Percentiles rank a stretch among this genome's conserved stretches.
These are phyloP conservation scores for Filobasidium wieringae DNA, from an alignment of 768 basidiomycete genomes.

Conservation along the genomic window DNA sequence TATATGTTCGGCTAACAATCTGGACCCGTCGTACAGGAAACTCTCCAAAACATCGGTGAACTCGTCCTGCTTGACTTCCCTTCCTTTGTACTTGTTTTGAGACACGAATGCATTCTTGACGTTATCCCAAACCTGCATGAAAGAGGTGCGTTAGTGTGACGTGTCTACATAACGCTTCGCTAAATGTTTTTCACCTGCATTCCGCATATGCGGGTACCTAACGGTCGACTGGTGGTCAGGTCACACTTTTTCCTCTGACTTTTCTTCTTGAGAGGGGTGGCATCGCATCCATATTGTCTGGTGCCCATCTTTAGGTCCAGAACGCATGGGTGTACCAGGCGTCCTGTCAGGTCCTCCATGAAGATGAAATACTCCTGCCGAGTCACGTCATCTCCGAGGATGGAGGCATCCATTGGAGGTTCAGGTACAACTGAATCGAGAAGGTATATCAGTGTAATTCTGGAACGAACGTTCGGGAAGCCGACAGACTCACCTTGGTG, in stretches of 20 bases:
- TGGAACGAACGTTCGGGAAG: no score
- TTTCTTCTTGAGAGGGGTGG: slow-evolving; percentile 81
- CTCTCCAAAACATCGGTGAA: slow-evolving; percentile 70
- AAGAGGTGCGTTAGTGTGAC: not conserved
- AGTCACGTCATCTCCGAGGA: slow-evolving; percentile 42
- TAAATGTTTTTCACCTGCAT: slow-evolving; percentile 69
- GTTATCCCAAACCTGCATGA: slow-evolving; percentile 77
- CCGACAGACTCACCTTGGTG: slow-evolving; percentile 2
- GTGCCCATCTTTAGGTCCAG: slow-evolving; percentile 99
- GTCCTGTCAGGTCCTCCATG: slow-evolving; percentile 96
- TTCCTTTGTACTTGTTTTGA: slow-evolving; percentile 93
- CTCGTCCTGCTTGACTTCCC: slow-evolving; percentile 73
- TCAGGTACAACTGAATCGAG: not conserved
- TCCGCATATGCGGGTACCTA: slow-evolving; percentile 90
- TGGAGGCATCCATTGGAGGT: not conserved
- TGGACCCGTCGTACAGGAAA: slow-evolving; percentile 75
- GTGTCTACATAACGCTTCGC: not conserved
- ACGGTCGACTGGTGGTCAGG: slow-evolving; percentile 74
- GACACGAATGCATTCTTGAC: slow-evolving; percentile 69
- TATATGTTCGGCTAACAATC: slow-evolving; percentile 78
- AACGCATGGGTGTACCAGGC: slow-evolving; percentile 81
- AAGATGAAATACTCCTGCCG: slow-evolving; percentile 96
- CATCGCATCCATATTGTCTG: slow-evolving; percentile 93
- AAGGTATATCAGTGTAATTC: not conserved
- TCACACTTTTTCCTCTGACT: slow-evolving; percentile 98